These are phyloP conservation scores for Quercus agrifolia DNA, from an alignment of 306 rosid species.

Conservation along the genomic window DNA sequence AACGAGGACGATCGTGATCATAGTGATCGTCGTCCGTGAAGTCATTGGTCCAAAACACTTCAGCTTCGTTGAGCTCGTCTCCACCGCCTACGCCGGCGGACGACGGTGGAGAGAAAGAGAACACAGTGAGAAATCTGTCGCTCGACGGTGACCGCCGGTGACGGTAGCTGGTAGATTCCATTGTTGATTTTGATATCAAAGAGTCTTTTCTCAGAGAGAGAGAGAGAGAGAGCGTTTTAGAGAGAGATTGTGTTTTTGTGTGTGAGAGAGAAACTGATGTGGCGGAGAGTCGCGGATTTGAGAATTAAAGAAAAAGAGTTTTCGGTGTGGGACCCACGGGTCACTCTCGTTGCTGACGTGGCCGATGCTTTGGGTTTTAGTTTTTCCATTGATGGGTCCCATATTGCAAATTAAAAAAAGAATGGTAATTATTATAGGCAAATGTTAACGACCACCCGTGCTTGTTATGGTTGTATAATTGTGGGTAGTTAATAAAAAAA, in stretches of 20 bases:
- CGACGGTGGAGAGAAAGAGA: slow-evolving; percentile 31
- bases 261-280: slow-evolving; percentile 16
- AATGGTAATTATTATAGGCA: too few species aligned
- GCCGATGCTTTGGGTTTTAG: neutral
- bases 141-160: slow-evolving; percentile 60
- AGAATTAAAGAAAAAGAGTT: neutral
- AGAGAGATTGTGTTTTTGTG: neutral
- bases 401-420: too few species aligned
- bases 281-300: slow-evolving; percentile 48
- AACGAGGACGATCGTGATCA: neutral
- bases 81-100: slow-evolving; percentile 3
- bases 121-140: slow-evolving; percentile 45
- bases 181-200: neutral
- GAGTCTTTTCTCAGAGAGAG: too few species aligned
- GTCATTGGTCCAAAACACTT: slow-evolving; percentile 64
- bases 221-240: neutral
- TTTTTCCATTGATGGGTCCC: too few species aligned
- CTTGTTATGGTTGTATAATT: too few species aligned
- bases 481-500: too few species aligned
- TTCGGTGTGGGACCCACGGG: slow-evolving; percentile 12
- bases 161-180: slow-evolving; percentile 50
- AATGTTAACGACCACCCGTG: too few species aligned
- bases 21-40: slow-evolving; percentile 21
- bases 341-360: neutral
- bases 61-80: slow-evolving; percentile 69